Percentiles rank a stretch among this genome's conserved stretches.
phyloP scores from a whole-genome alignment of 345 rosid genomes.

The Pugionium dolabratum region DNA sequence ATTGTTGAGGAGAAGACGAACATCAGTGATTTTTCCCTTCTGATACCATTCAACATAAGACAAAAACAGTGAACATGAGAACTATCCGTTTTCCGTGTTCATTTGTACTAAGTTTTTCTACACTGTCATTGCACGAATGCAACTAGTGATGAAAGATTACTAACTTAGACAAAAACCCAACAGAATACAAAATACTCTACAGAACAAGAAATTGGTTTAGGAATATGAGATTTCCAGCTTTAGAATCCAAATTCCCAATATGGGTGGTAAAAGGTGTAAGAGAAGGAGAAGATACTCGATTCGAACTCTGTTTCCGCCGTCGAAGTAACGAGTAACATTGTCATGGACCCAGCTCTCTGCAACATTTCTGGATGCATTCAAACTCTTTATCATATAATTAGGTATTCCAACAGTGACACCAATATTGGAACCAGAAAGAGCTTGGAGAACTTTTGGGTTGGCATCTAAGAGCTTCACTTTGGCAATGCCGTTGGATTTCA shows the following conservation, averaged over 20 bases:
- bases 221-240: constrained; percentile 5
- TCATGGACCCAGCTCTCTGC: constrained; percentile 94
- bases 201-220: neutral
- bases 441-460: constrained; percentile 64
- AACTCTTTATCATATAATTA: constrained; percentile 56
- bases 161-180: neutral
- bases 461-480: constrained; percentile 80
- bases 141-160: neutral
- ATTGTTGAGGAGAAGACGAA: neutral
- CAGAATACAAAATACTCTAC: neutral
- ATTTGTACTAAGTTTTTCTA: neutral
- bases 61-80: no score
- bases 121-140: neutral
- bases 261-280: neutral
- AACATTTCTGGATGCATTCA: constrained; percentile 73
- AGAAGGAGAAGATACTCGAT: constrained; percentile 54
- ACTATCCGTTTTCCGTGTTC: neutral
- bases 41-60: no score
- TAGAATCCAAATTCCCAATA: neutral
- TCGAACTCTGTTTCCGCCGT: constrained; percentile 53
- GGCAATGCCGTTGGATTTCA: constrained; percentile 75
- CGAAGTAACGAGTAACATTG: constrained; percentile 86
- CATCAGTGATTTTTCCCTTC: no score
- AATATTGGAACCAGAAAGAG: constrained; percentile 74
- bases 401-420: constrained; percentile 73